These are phyloP conservation scores for Piloderma croceum DNA, from an alignment of 768 basidiomycete genomes.

Conservation along the genomic window DNA sequence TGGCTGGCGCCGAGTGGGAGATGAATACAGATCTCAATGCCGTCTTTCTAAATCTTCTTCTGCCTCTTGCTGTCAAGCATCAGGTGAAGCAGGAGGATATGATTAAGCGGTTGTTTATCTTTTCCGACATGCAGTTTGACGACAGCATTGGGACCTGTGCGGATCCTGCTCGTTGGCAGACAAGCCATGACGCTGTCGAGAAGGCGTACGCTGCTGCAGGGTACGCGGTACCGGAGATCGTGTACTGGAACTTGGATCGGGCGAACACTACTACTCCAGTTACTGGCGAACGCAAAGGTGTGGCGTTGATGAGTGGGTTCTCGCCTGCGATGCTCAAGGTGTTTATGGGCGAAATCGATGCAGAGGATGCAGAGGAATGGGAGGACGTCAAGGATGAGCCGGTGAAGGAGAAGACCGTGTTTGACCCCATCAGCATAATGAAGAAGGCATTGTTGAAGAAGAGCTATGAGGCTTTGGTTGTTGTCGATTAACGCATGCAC, in stretches of 20 bases:
- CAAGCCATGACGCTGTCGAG: constrained; percentile 55
- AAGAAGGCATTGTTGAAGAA: constrained; percentile 40
- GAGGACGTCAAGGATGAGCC: constrained; percentile 31
- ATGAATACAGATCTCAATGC: constrained; percentile 60
- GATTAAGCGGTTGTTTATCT: constrained; percentile 72
- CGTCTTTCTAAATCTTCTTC: constrained; percentile 56
- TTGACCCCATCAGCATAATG: constrained; percentile 42
- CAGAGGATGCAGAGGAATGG: constrained; percentile 24
- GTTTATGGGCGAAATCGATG: constrained; percentile 51
- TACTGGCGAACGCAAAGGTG: constrained; percentile 48
- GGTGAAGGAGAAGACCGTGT: constrained; percentile 23
- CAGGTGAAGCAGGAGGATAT: constrained; percentile 61
- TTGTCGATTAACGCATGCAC: constrained; percentile 51
- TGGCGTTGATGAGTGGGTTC: constrained; percentile 67
- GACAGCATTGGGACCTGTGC: constrained; percentile 10
- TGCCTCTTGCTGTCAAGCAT: constrained; percentile 53
- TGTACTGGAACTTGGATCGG: constrained; percentile 74
- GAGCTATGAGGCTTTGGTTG: constrained; percentile 54
- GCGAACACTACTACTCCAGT: constrained; percentile 40
- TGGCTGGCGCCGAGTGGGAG: constrained; percentile 38
- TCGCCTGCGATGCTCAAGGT: constrained; percentile 65
- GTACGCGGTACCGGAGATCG: constrained; percentile 67
- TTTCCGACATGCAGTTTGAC: constrained; percentile 80
- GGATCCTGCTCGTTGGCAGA: constrained; percentile 40
- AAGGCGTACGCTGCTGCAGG: constrained; percentile 53